These are phyloP conservation scores for Mycena galopus DNA, from an alignment of 768 basidiomycete genomes.

Conservation along the genomic window DNA sequence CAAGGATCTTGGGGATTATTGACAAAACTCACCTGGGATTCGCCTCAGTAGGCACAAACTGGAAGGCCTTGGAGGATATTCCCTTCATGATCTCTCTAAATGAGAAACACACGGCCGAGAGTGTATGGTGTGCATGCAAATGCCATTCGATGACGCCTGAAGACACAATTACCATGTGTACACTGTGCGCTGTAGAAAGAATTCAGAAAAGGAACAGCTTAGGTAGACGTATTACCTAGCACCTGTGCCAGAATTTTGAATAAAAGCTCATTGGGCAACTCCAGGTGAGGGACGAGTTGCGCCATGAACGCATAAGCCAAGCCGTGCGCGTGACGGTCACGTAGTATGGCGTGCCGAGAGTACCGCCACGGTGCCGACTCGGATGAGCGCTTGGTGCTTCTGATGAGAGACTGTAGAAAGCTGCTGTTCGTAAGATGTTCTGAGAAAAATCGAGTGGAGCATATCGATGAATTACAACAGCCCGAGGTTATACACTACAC, in stretches of 20 bases:
- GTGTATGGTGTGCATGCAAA: conserved; percentile 46
- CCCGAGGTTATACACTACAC: too few species aligned
- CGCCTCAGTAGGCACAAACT: conserved; percentile 24
- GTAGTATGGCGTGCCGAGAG: too few species aligned
- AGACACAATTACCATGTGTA: conserved; percentile 51
- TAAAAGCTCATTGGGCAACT: conserved; percentile 53
- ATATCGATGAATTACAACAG: too few species aligned
- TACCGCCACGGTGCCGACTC: too few species aligned
- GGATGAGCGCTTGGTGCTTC: too few species aligned
- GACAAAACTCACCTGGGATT: conserved; percentile 16
- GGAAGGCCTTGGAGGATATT: conserved; percentile 50
- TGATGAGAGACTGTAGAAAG: too few species aligned
- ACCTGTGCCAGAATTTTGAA: conserved; percentile 50
- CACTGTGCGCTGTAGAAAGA: conserved; percentile 39
- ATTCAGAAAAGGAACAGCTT: background rate
- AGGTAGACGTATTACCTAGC: conserved; percentile 23
- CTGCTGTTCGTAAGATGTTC: too few species aligned
- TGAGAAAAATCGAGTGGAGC: too few species aligned
- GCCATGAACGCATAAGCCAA: conserved; percentile 18
- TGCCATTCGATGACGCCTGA: conserved; percentile 50
- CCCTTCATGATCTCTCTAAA: conserved; percentile 52
- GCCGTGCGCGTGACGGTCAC: background rate
- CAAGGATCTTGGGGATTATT: background rate
- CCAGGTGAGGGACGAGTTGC: conserved; percentile 13
- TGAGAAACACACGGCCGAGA: conserved; percentile 48